Evolutionary conservation across 2,329 filamentous ascomycete species (phyloP), one percentile per base, ranked within the genome.

Genomic region (Dissoconium aciculare): DNA sequence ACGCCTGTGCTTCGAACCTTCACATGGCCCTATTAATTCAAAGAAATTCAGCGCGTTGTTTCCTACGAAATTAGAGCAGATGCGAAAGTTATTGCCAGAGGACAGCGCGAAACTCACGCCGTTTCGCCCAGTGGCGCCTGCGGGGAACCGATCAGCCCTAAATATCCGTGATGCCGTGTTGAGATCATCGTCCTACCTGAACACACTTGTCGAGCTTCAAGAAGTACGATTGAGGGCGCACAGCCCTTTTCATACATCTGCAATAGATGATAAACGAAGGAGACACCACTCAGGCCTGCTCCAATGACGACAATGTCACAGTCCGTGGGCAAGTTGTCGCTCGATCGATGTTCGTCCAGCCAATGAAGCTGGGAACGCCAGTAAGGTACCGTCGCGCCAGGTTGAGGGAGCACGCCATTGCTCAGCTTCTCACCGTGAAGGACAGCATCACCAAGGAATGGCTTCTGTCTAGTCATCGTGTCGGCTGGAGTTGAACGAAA

Each of bases 291-390:
- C 27, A 43, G 37, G 13, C 46, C 46, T 14, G 44, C 38, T n/a
- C 46, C 46, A 28, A 49, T 41, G 11, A 49, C 40, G 11, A 42
- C 41, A 25, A 49, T 37, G 15, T 48, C 44, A 17, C 35, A 40
- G 32, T 40, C 34, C 23, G 26, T 6, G 11, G 46, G 46, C 12
- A 84, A 57, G 5, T 67, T 55, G 1, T 58, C 46, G 0, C 78
- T 82, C 0, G 73, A 74, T 13, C 69, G 66, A 46, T 81, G 71
- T n/a, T 73, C 48, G 34, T 63, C 58, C 2, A 66, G 44, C 2
- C 42, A 34, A 37, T 60, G 51, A 5, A 52, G 53, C 14, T 57
- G 38, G 3, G 49, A 50, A 11, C 56, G 50, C 64, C 63, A 66
- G 43, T 62, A 66, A 2, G 60, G 35, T 13, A 33, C n/a, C 2